Base-by-base conservation (phyloP, 768 basidiomycete genomes). In the Leccinum rimulosum region DNA sequence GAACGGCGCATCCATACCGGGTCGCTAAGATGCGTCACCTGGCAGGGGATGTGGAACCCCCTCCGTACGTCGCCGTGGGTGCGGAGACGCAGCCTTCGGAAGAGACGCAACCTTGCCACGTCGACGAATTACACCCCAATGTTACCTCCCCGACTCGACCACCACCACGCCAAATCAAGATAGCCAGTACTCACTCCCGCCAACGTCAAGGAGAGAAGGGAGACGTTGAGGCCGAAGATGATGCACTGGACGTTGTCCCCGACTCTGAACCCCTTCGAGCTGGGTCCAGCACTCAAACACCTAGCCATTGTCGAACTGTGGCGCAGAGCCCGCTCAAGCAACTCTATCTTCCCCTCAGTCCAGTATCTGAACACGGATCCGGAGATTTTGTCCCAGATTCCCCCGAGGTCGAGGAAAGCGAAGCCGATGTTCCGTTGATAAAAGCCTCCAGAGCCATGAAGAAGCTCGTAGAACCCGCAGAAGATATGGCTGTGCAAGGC, bases 181-280 rank as follows among this genome's bases (percentile, higher is more conserved):
- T 15, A 11, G 4, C 27, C 17, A 10, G 6, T 51, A 27, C 52
- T 40, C 61, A 30, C 35, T 27, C 8, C 27, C 31, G 51, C 12
- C 64, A 47, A 35, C 43, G 8, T 47, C 55, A 2, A 15, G 25
- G 17, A 51, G 56, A 28, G 27, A 40, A 50, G 3, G 57, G 50
- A 10, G 59, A 64, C 15, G 60, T 61, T 17, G 66, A 64, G 27
- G 54, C 40, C 45, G 78, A 77, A 43, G 78, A 77, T 17, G 43
- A 45, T 62, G 54, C 62, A 5, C 75, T 79, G 63, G 84, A 83
- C 33, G 56, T 86, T 53, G 76, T 89, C 15, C 85, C 87, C 3
- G 88, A 88, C 66, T 88, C 87, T 3, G 87, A 88, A 61, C 81
- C 83, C 50, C 68, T 73, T 19, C 75, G 74, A 30, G 77, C 73